These are phyloP conservation scores for Blastobotrys apis DNA, from an alignment of 1,139 yeast genomes.

Conservation along the genomic window DNA sequence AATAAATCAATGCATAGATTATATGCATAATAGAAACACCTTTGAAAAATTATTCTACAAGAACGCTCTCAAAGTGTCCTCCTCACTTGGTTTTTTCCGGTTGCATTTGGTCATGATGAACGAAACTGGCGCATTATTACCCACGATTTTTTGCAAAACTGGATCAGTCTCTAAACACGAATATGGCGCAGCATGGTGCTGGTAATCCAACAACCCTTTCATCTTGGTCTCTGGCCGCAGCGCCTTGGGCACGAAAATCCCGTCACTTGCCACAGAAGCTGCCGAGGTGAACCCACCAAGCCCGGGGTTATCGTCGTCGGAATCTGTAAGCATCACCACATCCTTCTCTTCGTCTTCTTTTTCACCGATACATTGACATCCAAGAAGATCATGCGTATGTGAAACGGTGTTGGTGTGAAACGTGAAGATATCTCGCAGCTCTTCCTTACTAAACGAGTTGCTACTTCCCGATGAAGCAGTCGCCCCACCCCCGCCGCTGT, in stretches of 20 bases:
- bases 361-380: constrained; percentile 53
- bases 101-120: constrained; percentile 15
- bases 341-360: constrained; percentile 16
- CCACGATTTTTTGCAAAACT: constrained; percentile 6
- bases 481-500: constrained; percentile 28
- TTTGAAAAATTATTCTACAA: neutral
- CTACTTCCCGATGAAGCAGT: constrained; percentile 13
- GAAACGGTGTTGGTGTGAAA: constrained; percentile 50
- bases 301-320: constrained; percentile 23
- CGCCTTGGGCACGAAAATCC: constrained; percentile 25
- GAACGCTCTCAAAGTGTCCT: no score
- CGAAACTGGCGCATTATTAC: constrained; percentile 10
- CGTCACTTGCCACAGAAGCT: constrained; percentile 29
- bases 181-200: constrained; percentile 55
- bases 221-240: constrained; percentile 38
- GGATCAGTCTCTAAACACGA: constrained; percentile 11
- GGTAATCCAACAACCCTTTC: constrained; percentile 52
- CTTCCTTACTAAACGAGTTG: constrained; percentile 44
- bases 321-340: no score
- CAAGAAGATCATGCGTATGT: constrained; percentile 80
- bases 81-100: no score
- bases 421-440: constrained; percentile 71
- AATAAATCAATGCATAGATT: neutral
- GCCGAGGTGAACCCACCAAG: constrained; percentile 49
- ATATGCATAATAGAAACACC: neutral